A percentile compares a stretch with the other conserved stretches of the same genome.
Evolutionary conservation across 306 rosid genomes (phyloP).

Genomic region (Quercus robur): DNA sequence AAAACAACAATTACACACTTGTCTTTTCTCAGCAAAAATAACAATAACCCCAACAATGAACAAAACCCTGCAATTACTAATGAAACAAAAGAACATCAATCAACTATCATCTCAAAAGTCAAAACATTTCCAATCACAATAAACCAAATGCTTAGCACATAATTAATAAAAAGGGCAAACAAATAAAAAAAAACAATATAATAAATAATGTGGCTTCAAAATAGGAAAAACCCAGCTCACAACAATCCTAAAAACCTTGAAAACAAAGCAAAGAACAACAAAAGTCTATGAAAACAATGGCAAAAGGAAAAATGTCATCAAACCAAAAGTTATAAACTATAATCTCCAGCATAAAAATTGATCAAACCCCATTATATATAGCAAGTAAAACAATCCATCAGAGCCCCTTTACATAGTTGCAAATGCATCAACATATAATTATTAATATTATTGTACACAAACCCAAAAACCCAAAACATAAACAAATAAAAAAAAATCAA

Average conservation of each 20-base stretch:
- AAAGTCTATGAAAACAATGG: neutral
- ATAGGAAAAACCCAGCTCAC: constrained; percentile 11
- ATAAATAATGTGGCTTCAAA: constrained; percentile 21
- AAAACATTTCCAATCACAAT: neutral
- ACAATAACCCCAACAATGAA: constrained; percentile 3
- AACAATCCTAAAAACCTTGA: neutral
- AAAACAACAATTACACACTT: neutral
- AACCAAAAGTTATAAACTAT: neutral
- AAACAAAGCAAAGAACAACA: constrained; percentile 16
- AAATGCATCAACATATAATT: constrained; percentile 11
- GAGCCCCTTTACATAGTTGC: neutral
- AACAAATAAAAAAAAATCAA: neutral
- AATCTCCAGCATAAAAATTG: neutral
- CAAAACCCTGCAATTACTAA: constrained; percentile 35
- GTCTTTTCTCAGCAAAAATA: neutral
- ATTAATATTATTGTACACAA: neutral
- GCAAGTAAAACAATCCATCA: constrained; percentile 3
- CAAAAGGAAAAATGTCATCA: neutral
- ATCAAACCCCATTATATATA: constrained; percentile 15
- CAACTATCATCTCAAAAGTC: neutral
- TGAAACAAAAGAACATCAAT: neutral
- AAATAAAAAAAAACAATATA: neutral
- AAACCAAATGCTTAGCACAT: neutral
- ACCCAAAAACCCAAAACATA: constrained; percentile 15
- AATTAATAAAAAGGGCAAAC: neutral